These are phyloP conservation scores for Nothophoma quercina DNA, from an alignment of 2,329 filamentous ascomycete genomes.

Conservation along the genomic window DNA sequence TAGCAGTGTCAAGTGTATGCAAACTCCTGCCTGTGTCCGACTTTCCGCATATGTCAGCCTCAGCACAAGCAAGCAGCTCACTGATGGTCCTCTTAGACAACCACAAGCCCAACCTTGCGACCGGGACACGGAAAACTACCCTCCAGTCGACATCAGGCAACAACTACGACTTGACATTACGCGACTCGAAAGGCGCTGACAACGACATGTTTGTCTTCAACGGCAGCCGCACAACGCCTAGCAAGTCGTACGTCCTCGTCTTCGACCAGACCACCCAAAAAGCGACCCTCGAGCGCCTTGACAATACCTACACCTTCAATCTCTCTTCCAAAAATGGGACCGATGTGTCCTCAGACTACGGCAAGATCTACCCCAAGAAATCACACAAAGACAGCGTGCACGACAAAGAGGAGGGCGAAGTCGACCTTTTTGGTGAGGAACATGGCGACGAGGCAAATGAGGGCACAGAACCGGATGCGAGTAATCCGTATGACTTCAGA, in stretches of 20 bases:
- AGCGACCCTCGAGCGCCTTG: conserved; percentile 82
- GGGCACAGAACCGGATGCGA: conserved; percentile 48
- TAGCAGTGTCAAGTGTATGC: conserved; percentile 47
- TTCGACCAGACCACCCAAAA: conserved; percentile 78
- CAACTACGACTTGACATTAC: conserved; percentile 40
- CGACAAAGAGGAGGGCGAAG: conserved; percentile 35
- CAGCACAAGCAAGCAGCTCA: too few relatives aligned
- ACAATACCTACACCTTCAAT: conserved; percentile 89
- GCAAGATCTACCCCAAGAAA: conserved; percentile 63
- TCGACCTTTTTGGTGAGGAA: conserved; percentile 40
- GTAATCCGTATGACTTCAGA: conserved; percentile 60
- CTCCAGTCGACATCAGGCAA: conserved; percentile 35
- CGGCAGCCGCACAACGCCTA: conserved; percentile 44
- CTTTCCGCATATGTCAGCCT: too few relatives aligned
- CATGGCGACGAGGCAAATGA: conserved; percentile 34
- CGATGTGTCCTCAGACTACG: conserved; percentile 70
- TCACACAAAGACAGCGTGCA: conserved; percentile 30
- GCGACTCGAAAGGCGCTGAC: conserved; percentile 34
- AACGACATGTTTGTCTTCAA: conserved; percentile 51
- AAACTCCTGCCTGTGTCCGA: background rate
- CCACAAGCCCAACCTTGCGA: conserved; percentile 52
- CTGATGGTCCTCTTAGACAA: conserved; percentile 47
- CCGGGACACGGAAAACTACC: conserved; percentile 38
- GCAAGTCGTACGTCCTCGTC: conserved; percentile 63
- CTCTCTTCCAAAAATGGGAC: conserved; percentile 72